Conservation (phyloP, 2,329 filamentous ascomycete genomes). For the Claviceps purpurea region DNA sequence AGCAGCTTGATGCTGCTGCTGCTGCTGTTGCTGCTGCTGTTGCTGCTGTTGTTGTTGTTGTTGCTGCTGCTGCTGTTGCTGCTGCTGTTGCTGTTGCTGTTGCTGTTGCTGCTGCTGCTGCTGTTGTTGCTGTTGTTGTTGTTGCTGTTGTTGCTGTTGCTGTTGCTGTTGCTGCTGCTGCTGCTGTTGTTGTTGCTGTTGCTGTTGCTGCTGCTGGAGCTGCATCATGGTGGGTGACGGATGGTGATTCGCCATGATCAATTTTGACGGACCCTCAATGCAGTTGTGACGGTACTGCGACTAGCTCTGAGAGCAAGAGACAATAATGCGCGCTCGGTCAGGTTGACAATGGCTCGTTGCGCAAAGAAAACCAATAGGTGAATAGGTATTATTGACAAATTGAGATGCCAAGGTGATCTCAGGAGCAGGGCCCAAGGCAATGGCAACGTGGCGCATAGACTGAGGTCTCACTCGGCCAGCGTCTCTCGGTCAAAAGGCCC, state of each 20-base stretch:
- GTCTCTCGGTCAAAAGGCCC: constrained; percentile 2
- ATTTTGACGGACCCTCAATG: not conserved
- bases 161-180: constrained; percentile 44
- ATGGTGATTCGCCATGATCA: constrained; percentile 61
- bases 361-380: not conserved
- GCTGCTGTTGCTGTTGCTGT: constrained; percentile 31
- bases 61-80: constrained; percentile 42
- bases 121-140: constrained; percentile 30
- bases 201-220: constrained; percentile 36
- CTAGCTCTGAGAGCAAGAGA: not conserved
- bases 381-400: not conserved
- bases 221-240: constrained; percentile 69
- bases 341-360: not conserved
- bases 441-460: constrained; percentile 4
- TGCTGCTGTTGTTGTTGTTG: constrained; percentile 38
- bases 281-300: not conserved
- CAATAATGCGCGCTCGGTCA: not conserved
- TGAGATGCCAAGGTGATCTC: not conserved
- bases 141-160: constrained; percentile 29
- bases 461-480: constrained; percentile 1
- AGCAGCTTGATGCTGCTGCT: constrained; percentile 41
- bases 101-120: constrained; percentile 40
- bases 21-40: constrained; percentile 33
- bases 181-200: constrained; percentile 21
- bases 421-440: constrained; percentile 1